Percentiles rank a stretch among this genome's conserved stretches.
phyloP scores from a whole-genome alignment of 2,329 filamentous ascomycete genomes.

The Aspergillus chevalieri region DNA sequence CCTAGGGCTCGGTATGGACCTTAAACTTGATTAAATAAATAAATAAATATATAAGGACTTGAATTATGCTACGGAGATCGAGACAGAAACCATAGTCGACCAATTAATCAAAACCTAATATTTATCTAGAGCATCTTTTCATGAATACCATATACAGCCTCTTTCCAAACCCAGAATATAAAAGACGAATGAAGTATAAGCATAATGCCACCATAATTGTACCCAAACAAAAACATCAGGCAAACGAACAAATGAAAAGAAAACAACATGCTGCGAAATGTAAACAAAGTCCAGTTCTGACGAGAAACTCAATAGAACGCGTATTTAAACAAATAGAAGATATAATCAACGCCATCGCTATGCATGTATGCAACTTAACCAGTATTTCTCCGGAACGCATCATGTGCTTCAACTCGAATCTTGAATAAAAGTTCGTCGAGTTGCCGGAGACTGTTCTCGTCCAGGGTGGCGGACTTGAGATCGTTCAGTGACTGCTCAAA shows the following conservation, averaged over 20 bases:
- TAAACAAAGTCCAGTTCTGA: background rate
- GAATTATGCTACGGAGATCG: no score
- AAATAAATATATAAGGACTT: no score
- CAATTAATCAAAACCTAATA: background rate
- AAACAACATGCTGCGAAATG: background rate
- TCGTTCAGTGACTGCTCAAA: constrained; percentile 54
- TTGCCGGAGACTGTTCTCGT: constrained; percentile 59
- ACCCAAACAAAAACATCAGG: background rate
- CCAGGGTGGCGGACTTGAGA: constrained; percentile 55
- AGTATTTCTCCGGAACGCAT: constrained; percentile 54
- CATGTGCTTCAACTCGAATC: constrained; percentile 66
- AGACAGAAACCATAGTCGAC: background rate
- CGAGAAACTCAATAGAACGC: background rate
- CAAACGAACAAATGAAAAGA: background rate
- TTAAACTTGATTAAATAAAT: no score
- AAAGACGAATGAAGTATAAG: background rate
- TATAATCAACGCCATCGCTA: background rate
- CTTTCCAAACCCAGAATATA: background rate
- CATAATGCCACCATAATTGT: background rate
- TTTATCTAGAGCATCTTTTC: background rate
- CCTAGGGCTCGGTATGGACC: no score
- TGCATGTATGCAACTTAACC: constrained; percentile 13
- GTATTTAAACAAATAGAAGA: background rate
- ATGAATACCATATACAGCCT: background rate
- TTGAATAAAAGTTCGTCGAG: constrained; percentile 77